Evolutionary conservation across 768 basidiomycete genomes (phyloP).

Genomic region (Porphyrellus cyaneotinctus): DNA sequence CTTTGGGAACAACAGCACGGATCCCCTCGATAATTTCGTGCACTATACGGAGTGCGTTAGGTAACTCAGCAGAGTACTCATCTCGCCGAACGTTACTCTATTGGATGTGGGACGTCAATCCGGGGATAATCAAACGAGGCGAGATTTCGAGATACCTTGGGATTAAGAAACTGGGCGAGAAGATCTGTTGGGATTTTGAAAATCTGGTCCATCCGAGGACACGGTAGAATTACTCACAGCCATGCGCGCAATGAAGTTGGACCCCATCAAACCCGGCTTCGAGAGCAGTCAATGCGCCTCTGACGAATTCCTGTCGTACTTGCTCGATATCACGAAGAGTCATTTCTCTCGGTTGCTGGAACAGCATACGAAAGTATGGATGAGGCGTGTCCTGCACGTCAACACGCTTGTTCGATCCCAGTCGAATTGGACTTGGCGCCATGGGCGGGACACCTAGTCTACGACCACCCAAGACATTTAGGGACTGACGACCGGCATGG

Average conservation of each 20-base stretch:
- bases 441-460: slow-evolving; percentile 53
- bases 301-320: slow-evolving; percentile 59
- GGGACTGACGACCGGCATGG: slow-evolving; percentile 81
- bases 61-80: slow-evolving; percentile 44
- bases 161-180: slow-evolving; percentile 72
- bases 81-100: slow-evolving; percentile 58
- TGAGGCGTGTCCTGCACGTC: slow-evolving; percentile 11
- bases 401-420: slow-evolving; percentile 34
- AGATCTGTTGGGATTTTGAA: slow-evolving; percentile 47
- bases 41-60: slow-evolving; percentile 54
- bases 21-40: slow-evolving; percentile 53
- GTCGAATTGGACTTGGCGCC: slow-evolving; percentile 62
- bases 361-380: slow-evolving; percentile 41
- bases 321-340: slow-evolving; percentile 52
- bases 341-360: slow-evolving; percentile 65
- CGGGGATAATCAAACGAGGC: slow-evolving; percentile 14
- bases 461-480: slow-evolving; percentile 69
- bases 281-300: slow-evolving; percentile 60
- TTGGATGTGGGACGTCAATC: not conserved
- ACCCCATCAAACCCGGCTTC: slow-evolving; percentile 81
- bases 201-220: not conserved
- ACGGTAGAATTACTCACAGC: slow-evolving; percentile 51
- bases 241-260: slow-evolving; percentile 81
- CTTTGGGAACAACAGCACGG: slow-evolving; percentile 45
- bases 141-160: slow-evolving; percentile 44